Base-by-base conservation (phyloP, 1,139 yeast genomes). In the Geotrichum macrosporum region DNA sequence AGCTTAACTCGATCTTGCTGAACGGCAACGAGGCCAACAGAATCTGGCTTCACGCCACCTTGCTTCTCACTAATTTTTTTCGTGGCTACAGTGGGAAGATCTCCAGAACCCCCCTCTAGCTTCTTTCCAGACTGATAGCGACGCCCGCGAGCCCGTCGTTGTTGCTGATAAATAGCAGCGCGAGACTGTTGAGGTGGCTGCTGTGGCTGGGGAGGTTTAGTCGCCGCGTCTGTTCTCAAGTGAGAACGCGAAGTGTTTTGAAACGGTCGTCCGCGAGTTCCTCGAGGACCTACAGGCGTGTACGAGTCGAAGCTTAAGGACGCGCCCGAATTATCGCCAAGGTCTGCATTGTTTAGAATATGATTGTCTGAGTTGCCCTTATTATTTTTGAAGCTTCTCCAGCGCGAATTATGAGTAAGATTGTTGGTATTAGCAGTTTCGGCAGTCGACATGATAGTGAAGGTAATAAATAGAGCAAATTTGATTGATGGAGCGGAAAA, bases 201-300 rank as follows among this genome's bases (percentile, higher is more conserved):
- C n/a, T 15, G 9, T 34, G 21, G 36, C 29, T 36, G 8, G 30
- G 44, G 21, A 33, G 44, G 5, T 22, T 19, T 3, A 39, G 44
- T 13, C 24, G 33, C 22, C 26, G 8, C 34, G 24, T 27, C 19
- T 10, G 24, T n/a, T n/a, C n/a, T n/a, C n/a, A 10, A 10, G 19
- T 36, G 18, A 33, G 29, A 41, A 41, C 44, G 44, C 44, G 38
- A 33, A 19, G 38, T 33, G 19, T 41, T 26, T n/a, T 29, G 39
- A n/a, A 15, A 34, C 15, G 19, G 21, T n/a, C 39, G 32, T 4
- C 33, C 39, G 13, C 34, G 27, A 18, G 34, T 34, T 13, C 39
- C 34, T n/a, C 38, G 37, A 13, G 44, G 44, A 21, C 44, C 44
- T 5, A 41, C 19, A 16, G 44, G 44, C 9, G 22, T 24, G n/a